phyloP scores from a whole-genome alignment of 306 rosid species.

The Prunus kanzakura region DNA sequence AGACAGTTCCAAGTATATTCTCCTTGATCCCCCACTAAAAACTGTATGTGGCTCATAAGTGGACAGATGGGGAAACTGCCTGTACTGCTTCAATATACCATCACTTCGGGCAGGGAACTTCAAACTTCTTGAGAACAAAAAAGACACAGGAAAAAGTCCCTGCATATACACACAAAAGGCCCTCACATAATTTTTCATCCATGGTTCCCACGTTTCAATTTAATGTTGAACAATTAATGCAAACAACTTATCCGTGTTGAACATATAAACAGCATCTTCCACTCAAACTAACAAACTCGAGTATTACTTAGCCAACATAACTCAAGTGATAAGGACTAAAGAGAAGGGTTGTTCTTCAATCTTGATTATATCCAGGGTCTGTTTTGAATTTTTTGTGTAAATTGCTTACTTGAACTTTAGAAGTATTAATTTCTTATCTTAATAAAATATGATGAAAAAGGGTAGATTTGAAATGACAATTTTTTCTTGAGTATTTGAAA shows the following conservation, averaged over 20 bases:
- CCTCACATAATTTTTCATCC: conserved; percentile 22
- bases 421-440: background rate
- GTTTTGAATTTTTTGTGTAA: background rate
- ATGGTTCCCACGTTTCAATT: background rate
- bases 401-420: background rate
- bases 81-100: conserved; percentile 50
- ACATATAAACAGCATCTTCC: background rate
- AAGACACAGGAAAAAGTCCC: conserved; percentile 85
- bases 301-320: background rate
- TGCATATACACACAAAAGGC: conserved; percentile 33
- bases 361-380: background rate
- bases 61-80: conserved; percentile 54
- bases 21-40: conserved; percentile 44
- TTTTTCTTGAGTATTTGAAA: no score
- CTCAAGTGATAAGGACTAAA: conserved; percentile 1
- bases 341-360: background rate
- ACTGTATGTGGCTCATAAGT: conserved; percentile 38
- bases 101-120: conserved; percentile 62
- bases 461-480: background rate
- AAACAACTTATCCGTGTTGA: background rate
- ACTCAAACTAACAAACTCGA: background rate
- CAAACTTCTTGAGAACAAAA: conserved; percentile 76
- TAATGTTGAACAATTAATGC: background rate
- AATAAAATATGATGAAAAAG: background rate
- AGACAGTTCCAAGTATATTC: conserved; percentile 75